Evolutionary conservation across 176 grass and related monocot species (phyloP), one percentile per base, ranked within the genome.

Genomic region (Carex parvula): DNA sequence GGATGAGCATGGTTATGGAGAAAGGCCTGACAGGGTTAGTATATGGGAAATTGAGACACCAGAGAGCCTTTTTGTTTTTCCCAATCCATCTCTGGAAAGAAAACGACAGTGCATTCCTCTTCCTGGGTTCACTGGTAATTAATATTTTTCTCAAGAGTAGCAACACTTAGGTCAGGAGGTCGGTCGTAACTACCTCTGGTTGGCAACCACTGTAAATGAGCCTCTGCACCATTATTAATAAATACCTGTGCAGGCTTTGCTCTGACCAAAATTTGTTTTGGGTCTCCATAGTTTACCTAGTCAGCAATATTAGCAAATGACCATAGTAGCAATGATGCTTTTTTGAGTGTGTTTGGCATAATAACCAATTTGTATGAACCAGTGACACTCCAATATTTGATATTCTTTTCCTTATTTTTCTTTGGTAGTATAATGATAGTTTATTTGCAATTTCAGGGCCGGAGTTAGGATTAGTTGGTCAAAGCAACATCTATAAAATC

Each of bases 1-100:
- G 97, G 97, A 96, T 44, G 97, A 99, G 58, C 93, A 95, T 85
- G 93, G 97, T 64, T 94, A 96, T 85, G 93, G 97, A 87, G 93
- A 96, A 90, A 88, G 90, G 83, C 88, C 91, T 77, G 91, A 92
- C 63, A 87, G 91, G 73, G 87, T 96, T 81, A 99, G 93, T 84
- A 30, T 96, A 69, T 99, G 93, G 93, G 97, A 99, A 78, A 90
- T 96, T 22, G 97, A 96, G 83, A 92, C 89, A 60, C 97, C 97
- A 6, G 97, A 96, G 65, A 94, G 88, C 63, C 55, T 92, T 62
- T 83, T 96, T 53, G 87, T 88, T 54, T 96, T 94, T 79, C 90
- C 89, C 83, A 90, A 84, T 39, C 60, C 88, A 74, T 58, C 90
- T 71, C 76, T 75, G 64, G 92, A 87, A 84, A 86, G 89, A 13